phyloP scores from a whole-genome alignment of 2,329 filamentous ascomycete genomes.

The Phialemoniopsis sp. region DNA sequence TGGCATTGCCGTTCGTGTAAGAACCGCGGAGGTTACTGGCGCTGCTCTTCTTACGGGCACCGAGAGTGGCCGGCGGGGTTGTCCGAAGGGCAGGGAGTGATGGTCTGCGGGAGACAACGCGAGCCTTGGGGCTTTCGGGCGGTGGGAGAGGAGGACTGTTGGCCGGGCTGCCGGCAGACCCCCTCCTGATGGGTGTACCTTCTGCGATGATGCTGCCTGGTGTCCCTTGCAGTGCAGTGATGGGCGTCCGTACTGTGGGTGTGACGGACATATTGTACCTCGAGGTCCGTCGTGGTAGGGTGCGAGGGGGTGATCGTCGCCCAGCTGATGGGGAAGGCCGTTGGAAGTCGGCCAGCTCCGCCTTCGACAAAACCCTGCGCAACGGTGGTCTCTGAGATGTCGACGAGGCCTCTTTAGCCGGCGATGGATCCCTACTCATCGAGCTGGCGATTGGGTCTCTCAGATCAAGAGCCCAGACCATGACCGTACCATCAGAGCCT shows the following conservation, averaged over 20 bases:
- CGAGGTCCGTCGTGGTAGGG: conserved; percentile 51
- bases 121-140: conserved; percentile 40
- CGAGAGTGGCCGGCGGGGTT: conserved; percentile 14
- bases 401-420: conserved; percentile 30
- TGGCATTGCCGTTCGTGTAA: conserved; percentile 1
- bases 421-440: conserved; percentile 48
- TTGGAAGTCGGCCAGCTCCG: conserved; percentile 79
- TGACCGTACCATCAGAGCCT: conserved; percentile 76
- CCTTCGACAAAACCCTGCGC: conserved; percentile 79
- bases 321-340: conserved; percentile 42
- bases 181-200: conserved; percentile 42
- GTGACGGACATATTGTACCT: conserved; percentile 33
- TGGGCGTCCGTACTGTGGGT: conserved; percentile 31
- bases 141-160: conserved; percentile 37
- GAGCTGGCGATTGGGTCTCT: conserved; percentile 34
- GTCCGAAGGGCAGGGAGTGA: conserved; percentile 48
- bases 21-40: conserved; percentile 36
- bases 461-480: conserved; percentile 66
- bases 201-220: conserved; percentile 32
- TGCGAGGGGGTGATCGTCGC: conserved; percentile 51
- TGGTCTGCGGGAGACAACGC: conserved; percentile 39
- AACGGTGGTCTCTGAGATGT: conserved; percentile 66
- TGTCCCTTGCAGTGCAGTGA: conserved; percentile 25
- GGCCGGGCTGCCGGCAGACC: conserved; percentile 37
- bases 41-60: conserved; percentile 43